These are phyloP conservation scores for Diaporthe sp. DNA, from an alignment of 2,329 filamentous ascomycete genomes.

Conservation along the genomic window DNA sequence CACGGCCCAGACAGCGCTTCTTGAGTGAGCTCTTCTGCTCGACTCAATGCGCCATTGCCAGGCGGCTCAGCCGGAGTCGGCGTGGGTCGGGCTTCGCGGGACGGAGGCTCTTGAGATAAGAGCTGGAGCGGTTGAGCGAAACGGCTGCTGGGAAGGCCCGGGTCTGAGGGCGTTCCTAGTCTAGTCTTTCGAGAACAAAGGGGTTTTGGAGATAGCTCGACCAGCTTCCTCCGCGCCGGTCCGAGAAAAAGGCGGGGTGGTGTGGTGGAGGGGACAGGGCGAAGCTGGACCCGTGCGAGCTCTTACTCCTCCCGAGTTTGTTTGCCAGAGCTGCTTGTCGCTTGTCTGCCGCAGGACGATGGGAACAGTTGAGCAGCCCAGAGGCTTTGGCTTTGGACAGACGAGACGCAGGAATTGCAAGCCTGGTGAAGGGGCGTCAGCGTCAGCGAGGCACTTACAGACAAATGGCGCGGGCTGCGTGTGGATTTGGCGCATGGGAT, in stretches of 20 bases:
- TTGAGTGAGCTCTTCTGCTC: constrained; percentile 11
- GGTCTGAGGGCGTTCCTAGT: background rate
- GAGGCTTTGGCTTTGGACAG: background rate
- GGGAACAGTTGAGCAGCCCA: background rate
- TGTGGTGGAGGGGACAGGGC: constrained; percentile 15
- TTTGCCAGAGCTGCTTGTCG: constrained; percentile 5
- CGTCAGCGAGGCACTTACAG: background rate
- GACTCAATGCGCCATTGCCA: constrained; percentile 22
- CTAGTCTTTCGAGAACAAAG: constrained; percentile 18
- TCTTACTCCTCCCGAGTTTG: background rate
- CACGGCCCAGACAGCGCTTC: background rate
- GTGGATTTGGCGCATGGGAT: constrained; percentile 13
- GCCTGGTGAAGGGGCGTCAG: constrained; percentile 2
- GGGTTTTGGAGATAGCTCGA: constrained; percentile 13
- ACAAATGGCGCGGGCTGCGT: constrained; percentile 17
- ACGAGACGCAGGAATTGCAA: background rate
- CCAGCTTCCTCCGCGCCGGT: constrained; percentile 31
- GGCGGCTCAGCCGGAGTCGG: constrained; percentile 8
- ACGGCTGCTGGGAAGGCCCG: background rate
- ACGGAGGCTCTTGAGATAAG: constrained; percentile 3
- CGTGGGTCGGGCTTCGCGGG: background rate
- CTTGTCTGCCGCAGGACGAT: background rate
- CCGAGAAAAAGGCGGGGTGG: constrained; percentile 38
- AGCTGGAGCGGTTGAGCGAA: background rate
- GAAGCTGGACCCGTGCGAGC: constrained; percentile 27